These are phyloP conservation scores for Vitis vinifera DNA, from an alignment of 164 flowering plant genomes.

Conservation along the genomic window ASM3070453v1 NC_081809.1:3400001-3400500, in stretches of 20 bases:
- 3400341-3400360: conserved; percentile 26
- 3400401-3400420: conserved; percentile 20
- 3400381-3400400: conserved; percentile 22
- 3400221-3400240: conserved; percentile 26
- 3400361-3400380: conserved; percentile 35
- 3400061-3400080: conserved; percentile 14
- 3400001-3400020: conserved; percentile 20
- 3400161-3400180: conserved; percentile 32
- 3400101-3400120: conserved; percentile 21
- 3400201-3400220: conserved; percentile 29
- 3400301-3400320: conserved; percentile 20
- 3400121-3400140: conserved; percentile 26
- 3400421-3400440: neutral
- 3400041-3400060: conserved; percentile 24
- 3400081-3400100: conserved; percentile 35
- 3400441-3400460: neutral
- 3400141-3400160: conserved; percentile 42
- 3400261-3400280: conserved; percentile 17
- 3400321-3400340: conserved; percentile 18
- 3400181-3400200: conserved; percentile 21
- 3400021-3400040: conserved; percentile 11
- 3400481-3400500: too few relatives aligned
- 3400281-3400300: conserved; percentile 22
- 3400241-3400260: conserved; percentile 27
- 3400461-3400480: too few relatives aligned